These are phyloP conservation scores for Neurospora crassa DNA, from an alignment of 2,329 filamentous ascomycete genomes.

Conservation along the genomic window DNA sequence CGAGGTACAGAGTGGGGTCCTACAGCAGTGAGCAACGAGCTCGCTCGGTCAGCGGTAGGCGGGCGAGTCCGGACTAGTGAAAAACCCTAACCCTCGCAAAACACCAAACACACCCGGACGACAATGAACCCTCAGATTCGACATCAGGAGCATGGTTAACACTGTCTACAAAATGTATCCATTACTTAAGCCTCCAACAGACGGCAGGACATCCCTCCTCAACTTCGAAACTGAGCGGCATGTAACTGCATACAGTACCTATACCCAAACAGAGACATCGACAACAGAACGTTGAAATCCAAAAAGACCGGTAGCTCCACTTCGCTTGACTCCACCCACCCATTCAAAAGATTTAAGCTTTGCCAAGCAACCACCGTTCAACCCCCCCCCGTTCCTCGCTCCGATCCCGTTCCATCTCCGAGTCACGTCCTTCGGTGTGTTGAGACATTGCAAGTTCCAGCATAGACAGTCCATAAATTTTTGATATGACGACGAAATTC, in stretches of 20 bases:
- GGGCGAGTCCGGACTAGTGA: too few relatives aligned
- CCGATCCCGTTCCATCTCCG: not conserved
- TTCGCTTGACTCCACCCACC: not conserved
- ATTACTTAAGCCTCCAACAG: too few relatives aligned
- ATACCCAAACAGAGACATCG: not conserved
- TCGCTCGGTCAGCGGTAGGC: too few relatives aligned
- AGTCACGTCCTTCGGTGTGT: not conserved
- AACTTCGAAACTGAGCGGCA: too few relatives aligned
- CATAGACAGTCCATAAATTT: too few relatives aligned
- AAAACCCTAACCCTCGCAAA: not conserved
- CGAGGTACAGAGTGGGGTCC: not conserved
- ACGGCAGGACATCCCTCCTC: too few relatives aligned
- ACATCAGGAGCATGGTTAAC: not conserved
- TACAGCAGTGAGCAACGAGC: not conserved
- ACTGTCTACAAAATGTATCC: too few relatives aligned
- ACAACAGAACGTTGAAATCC: not conserved
- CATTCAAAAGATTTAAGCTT: not conserved
- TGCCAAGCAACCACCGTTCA: not conserved
- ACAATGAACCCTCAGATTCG: not conserved
- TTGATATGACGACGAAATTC: too few relatives aligned
- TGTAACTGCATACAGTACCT: too few relatives aligned
- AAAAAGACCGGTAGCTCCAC: not conserved
- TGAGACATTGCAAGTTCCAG: too few relatives aligned
- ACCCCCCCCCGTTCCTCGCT: too few relatives aligned
- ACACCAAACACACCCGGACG: not conserved